Base-by-base conservation (phyloP, 1,284 basidiomycete genomes). In the Trametes versicolor region DNA sequence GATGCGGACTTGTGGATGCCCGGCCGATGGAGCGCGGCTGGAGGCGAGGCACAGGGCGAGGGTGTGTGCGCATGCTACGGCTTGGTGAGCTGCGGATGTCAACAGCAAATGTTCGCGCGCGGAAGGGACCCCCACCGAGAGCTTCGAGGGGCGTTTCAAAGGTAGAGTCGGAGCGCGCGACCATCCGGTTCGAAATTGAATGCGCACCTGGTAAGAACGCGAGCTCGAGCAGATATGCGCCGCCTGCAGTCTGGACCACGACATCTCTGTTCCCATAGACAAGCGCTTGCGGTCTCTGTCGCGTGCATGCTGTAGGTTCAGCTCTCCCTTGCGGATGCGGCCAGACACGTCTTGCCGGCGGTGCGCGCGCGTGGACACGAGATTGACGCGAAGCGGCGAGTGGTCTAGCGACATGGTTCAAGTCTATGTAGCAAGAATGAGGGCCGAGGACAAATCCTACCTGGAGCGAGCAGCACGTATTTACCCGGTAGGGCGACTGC, bases 221-320 rank as follows among this genome's bases (percentile, higher is more conserved):
- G 45, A 23, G 8, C 21, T 21, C n/a, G 58, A 6, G 64, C 56
- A 56, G 63, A 68, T 29, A 27, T 50, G 49, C n/a, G 49, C 49
- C 1, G 32, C 49, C 19, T 50, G 49, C 15, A 50, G 49, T 19
- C 12, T 34, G 49, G 15, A 19, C 49, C 49, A 50, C 1, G 32
- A 15, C 49, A 50, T 25, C 19, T 34, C 49, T 19, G 27, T 9
- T 4, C 49, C 49, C 4, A 27, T 13, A 4, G 49, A 15, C 49
- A 50, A 4, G 17, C 27, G 29, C 3, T 50, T n/a, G 8, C 15
- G 17, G 49, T 50, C 25, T 23, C 49, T 29, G 6, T n/a, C 49
- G 15, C 25, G 49, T 1, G 49, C 49, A 27, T 29, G 27, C 12
- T 29, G 27, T 2, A 50, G 49, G 49, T 34, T 23, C 29, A 50